phyloP scores from a whole-genome alignment of 345 rosid genomes.

The Raphanus sativus region DNA sequence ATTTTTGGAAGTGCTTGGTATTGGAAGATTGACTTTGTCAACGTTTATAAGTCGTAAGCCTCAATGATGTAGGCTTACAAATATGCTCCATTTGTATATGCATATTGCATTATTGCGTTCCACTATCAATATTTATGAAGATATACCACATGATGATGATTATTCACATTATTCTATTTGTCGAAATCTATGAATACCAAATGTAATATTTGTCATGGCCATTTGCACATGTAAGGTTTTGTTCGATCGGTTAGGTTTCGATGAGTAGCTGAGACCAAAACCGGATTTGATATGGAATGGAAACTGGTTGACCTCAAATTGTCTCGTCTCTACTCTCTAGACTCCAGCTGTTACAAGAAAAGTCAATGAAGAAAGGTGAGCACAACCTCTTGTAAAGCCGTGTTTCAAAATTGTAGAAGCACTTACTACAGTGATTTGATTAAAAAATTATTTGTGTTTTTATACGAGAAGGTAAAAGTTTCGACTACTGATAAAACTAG shows the following conservation, averaged over 20 bases:
- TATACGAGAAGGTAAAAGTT: no score
- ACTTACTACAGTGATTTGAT: neutral
- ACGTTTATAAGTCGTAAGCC: constrained; percentile 23
- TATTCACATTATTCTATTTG: constrained; percentile 5
- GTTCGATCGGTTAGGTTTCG: neutral
- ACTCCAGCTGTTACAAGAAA: neutral
- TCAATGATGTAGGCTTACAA: constrained; percentile 17
- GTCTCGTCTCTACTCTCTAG: neutral
- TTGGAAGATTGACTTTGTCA: constrained; percentile 30
- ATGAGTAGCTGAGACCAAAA: neutral
- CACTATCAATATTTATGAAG: constrained; percentile 19
- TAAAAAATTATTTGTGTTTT: neutral
- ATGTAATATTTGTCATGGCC: neutral
- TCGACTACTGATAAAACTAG: no score
- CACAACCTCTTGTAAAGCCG: neutral
- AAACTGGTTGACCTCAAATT: neutral
- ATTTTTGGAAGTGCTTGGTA: constrained; percentile 17
- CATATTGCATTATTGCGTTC: constrained; percentile 7
- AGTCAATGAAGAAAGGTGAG: neutral
- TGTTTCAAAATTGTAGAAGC: neutral
- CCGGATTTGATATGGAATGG: neutral
- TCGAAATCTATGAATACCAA: neutral
- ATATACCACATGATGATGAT: constrained; percentile 1
- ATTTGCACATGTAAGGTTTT: neutral
- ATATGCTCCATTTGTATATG: neutral